These are phyloP conservation scores for Lasiosphaeria hispida DNA, from an alignment of 495 filamentous ascomycete genomes.

Conservation along the genomic window DNA sequence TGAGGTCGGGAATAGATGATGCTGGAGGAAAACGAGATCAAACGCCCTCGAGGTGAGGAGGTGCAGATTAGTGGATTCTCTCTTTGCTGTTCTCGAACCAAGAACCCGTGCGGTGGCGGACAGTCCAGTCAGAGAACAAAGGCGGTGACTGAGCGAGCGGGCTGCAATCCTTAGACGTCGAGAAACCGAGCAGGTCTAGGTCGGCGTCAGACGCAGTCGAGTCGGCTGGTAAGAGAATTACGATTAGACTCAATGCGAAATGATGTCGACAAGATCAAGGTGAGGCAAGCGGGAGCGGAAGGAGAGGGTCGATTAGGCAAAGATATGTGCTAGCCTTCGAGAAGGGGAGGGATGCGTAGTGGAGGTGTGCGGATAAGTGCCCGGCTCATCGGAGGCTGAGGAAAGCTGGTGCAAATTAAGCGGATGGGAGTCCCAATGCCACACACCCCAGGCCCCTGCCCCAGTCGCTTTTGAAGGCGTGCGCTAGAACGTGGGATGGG, in stretches of 20 bases:
- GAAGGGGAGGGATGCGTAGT: slow-evolving; percentile 18
- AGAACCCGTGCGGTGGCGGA: slow-evolving; percentile 16
- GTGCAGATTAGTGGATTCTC: not conserved
- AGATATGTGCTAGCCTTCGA: slow-evolving; percentile 1
- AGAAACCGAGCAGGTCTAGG: not conserved
- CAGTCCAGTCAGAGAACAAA: slow-evolving; percentile 22
- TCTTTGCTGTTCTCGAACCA: slow-evolving; percentile 8
- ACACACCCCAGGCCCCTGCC: slow-evolving; percentile 19
- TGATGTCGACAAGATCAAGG: slow-evolving; percentile 5
- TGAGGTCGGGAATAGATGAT: not conserved
- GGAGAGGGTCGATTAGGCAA: slow-evolving; percentile 7
- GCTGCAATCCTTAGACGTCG: slow-evolving; percentile 7
- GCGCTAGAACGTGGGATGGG: slow-evolving; percentile 33
- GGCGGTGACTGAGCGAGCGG: slow-evolving; percentile 20
- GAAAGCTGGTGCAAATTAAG: slow-evolving; percentile 26
- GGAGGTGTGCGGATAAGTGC: slow-evolving; percentile 26
- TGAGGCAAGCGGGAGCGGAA: slow-evolving; percentile 5
- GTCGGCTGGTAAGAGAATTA: slow-evolving; percentile 11
- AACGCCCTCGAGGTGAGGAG: not conserved
- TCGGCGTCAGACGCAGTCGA: not conserved
- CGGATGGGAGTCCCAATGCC: slow-evolving; percentile 29
- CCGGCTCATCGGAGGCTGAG: slow-evolving; percentile 33
- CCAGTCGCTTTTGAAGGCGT: slow-evolving; percentile 19
- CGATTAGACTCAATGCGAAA: slow-evolving; percentile 20
- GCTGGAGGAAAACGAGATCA: not conserved